Base-by-base conservation (phyloP, 768 basidiomycete species). In the Cystofilobasidium capitatum region DNA sequence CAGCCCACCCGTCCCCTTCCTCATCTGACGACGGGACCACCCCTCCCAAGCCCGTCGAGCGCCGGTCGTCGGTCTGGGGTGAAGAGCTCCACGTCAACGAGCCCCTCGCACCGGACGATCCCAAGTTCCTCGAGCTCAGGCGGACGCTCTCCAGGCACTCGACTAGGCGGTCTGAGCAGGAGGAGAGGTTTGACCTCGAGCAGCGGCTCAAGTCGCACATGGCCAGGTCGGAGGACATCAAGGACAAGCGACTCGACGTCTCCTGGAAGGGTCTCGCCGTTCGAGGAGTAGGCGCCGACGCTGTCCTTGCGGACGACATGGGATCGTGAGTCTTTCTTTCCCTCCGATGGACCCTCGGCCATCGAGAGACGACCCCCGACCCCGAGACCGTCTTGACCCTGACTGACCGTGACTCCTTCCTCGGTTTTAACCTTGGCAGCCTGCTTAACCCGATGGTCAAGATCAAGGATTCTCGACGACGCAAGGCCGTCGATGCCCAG, bases 201-300 rank as follows among this genome's bases (percentile, higher is more conserved):
- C 86, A 87, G 67, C 88, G 86, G 71, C 79, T 88, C 36, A 78
- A 83, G 3, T 83, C 83, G 10, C 85, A 83, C 17, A 87, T 86
- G 73, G 85, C 87, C 71, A 83, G 84, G 1, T 81, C 83, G 60
- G 82, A 85, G 2, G 87, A 87, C 20, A 85, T 88, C 57, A 82
- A 82, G 67, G 84, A 85, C 72, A 88, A 88, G 81, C 84, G 86
- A 68, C 86, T 88, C 10, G 86, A 86, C 37, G 84, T 89, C 29
- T 83, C 83, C 31, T 89, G 88, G 88, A 82, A 86, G 61, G 80
- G 85, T 71, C 77, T 89, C 0, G 79, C 83, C 66, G 87, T 88
- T 37, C 79, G 83, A 8, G 85, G 84, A 37, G 66, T 80, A 4
- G 87, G 85, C 24, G 82, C 47, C 14, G 59, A 61, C 17, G 66